A percentile compares a stretch with the other conserved stretches of the same genome.
phyloP scores from a whole-genome alignment of 163 green algal species.

The Coccomyxa subellipsoidea region DNA sequence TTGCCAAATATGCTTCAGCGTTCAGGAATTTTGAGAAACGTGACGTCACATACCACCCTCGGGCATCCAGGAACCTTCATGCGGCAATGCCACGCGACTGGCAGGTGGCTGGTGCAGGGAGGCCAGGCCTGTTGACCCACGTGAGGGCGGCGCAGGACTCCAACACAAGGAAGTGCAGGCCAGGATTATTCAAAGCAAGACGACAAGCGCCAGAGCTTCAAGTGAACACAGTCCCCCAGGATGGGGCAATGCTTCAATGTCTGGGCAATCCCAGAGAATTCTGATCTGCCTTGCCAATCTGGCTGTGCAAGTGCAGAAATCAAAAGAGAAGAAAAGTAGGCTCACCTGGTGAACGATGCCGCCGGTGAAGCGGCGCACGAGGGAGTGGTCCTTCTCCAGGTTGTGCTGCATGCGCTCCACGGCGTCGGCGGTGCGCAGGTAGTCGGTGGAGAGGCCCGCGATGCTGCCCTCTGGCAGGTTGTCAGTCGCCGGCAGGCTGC shows the following conservation, averaged over 20 bases:
- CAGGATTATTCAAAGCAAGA: no score
- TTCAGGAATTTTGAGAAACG: neutral
- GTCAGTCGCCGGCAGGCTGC: neutral
- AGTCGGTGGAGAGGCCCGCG: slow-evolving; percentile 1
- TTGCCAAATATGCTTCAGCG: neutral
- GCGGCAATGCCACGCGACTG: no score
- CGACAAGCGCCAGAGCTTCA: no score
- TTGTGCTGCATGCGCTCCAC: slow-evolving; percentile 8
- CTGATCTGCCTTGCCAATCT: no score
- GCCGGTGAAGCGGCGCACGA: slow-evolving; percentile 2
- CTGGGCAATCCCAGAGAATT: no score
- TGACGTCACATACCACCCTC: neutral
- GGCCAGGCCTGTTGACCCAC: no score
- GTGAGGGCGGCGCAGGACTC: no score
- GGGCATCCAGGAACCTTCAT: no score
- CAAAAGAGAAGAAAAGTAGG: neutral
- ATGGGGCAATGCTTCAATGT: no score
- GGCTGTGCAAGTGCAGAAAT: neutral
- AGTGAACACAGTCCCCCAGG: no score
- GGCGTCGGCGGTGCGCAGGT: neutral
- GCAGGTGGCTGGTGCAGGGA: no score
- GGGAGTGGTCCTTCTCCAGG: slow-evolving; percentile 7
- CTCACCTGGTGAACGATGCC: slow-evolving; percentile 5
- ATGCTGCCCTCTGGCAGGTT: neutral
- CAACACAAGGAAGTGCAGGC: no score